Conservation (phyloP, 495 filamentous ascomycete genomes). For the Lentithecium fluviatile region DNA sequence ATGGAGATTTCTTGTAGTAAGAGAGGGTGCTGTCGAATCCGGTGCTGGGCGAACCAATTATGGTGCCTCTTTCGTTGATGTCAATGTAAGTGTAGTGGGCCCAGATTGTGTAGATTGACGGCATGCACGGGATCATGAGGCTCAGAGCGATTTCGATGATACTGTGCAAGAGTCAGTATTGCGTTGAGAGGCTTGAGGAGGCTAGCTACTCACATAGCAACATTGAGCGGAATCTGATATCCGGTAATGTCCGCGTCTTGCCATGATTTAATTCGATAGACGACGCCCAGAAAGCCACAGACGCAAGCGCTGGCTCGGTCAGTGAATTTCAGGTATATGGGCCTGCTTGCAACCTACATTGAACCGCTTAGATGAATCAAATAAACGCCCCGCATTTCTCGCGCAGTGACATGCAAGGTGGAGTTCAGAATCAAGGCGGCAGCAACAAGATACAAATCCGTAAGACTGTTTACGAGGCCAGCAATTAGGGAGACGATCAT, state of each 20-base stretch:
- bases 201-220: slow-evolving; percentile 7
- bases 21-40: slow-evolving; percentile 7
- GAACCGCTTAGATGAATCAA: slow-evolving; percentile 4
- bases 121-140: slow-evolving; percentile 30
- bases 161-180: slow-evolving; percentile 4
- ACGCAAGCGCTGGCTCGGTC: slow-evolving; percentile 9
- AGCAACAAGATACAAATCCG: slow-evolving; percentile 15
- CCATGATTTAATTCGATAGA: slow-evolving; percentile 21
- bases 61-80: slow-evolving; percentile 20
- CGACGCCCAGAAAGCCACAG: slow-evolving; percentile 17
- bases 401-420: slow-evolving; percentile 2
- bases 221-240: slow-evolving; percentile 24
- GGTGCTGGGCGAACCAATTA: slow-evolving; percentile 20
- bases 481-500: slow-evolving; percentile 11
- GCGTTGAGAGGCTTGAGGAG: neutral
- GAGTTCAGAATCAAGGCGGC: neutral
- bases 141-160: slow-evolving; percentile 13
- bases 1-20: neutral
- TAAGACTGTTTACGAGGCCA: slow-evolving; percentile 9
- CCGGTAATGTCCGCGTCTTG: slow-evolving; percentile 21
- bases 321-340: neutral
- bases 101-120: slow-evolving; percentile 7
- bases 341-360: slow-evolving; percentile 2
- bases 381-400: slow-evolving; percentile 19
- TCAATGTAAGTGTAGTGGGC: slow-evolving; percentile 11